These are phyloP conservation scores for Dryadomyces quercus-mongolicae DNA, from an alignment of 2,329 filamentous ascomycete species.

Conservation along the genomic window DNA sequence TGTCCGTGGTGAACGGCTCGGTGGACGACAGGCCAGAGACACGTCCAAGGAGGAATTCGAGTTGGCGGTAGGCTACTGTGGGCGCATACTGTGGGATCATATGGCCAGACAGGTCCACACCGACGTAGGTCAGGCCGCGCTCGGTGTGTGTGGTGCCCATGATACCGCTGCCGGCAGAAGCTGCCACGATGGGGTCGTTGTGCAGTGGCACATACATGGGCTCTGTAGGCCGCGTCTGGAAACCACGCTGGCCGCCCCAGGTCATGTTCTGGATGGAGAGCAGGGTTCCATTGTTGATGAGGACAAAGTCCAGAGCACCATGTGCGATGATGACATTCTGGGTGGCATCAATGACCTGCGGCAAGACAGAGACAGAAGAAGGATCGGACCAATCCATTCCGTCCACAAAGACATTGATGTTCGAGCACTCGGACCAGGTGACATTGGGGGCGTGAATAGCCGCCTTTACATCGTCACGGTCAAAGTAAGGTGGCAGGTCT, in stretches of 20 bases:
- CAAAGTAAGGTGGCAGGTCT: slow-evolving; percentile 54
- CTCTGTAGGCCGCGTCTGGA: slow-evolving; percentile 45
- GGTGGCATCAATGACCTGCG: slow-evolving; percentile 60
- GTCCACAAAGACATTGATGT: slow-evolving; percentile 23
- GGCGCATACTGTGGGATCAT: slow-evolving; percentile 59
- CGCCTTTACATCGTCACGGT: slow-evolving; percentile 40
- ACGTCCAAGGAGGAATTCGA: slow-evolving; percentile 65
- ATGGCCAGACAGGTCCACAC: slow-evolving; percentile 53
- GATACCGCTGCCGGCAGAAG: slow-evolving; percentile 38
- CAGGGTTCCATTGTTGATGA: slow-evolving; percentile 57
- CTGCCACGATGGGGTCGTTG: slow-evolving; percentile 23
- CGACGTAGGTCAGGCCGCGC: slow-evolving; percentile 61
- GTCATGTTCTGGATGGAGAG: slow-evolving; percentile 72
- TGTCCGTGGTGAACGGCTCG: slow-evolving; percentile 22
- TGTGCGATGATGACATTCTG: slow-evolving; percentile 64
- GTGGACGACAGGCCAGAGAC: slow-evolving; percentile 41
- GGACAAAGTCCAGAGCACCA: slow-evolving; percentile 56
- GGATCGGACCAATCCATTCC: slow-evolving; percentile 38
- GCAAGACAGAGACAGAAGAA: slow-evolving; percentile 46
- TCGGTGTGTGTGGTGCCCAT: slow-evolving; percentile 60
- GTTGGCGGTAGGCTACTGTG: slow-evolving; percentile 53
- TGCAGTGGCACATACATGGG: slow-evolving; percentile 61
- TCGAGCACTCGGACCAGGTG: slow-evolving; percentile 45
- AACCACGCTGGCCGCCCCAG: slow-evolving; percentile 60
- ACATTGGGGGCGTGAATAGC: slow-evolving; percentile 18